phyloP scores from a whole-genome alignment of 176 grass and related monocot genomes.

The Thalia dealbata region DNA sequence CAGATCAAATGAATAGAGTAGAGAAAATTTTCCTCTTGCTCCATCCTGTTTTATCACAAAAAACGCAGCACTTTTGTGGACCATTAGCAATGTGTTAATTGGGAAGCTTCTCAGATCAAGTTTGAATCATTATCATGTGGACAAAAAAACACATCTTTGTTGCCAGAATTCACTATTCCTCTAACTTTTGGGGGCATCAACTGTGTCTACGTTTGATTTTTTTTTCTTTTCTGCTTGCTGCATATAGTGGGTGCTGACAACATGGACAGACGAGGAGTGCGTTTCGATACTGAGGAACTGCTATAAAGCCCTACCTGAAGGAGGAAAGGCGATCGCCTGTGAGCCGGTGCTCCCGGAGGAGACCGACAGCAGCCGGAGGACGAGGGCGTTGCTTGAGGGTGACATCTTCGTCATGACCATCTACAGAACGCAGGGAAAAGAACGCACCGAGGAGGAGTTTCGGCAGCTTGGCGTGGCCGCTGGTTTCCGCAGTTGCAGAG shows the following conservation, averaged over 20 bases:
- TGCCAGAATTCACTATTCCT: no score
- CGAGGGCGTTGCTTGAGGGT: conserved; percentile 57
- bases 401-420: conserved; percentile 95
- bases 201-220: no score
- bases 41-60: no score
- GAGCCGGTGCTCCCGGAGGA: conserved; percentile 67
- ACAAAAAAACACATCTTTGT: no score
- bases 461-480: conserved; percentile 35
- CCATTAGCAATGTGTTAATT: no score
- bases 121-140: no score
- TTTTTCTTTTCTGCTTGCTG: background rate
- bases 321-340: conserved; percentile 75
- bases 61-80: no score
- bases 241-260: conserved; percentile 69
- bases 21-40: no score
- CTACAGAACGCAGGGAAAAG: conserved; percentile 55
- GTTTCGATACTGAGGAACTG: conserved; percentile 60
- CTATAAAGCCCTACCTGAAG: conserved; percentile 39
- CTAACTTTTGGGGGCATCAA: no score
- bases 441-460: conserved; percentile 70
- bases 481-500: conserved; percentile 36
- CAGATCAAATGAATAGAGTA: no score
- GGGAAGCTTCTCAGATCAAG: no score
- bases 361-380: conserved; percentile 50
- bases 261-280: conserved; percentile 82